These are phyloP conservation scores for Parachaetomium inaequale DNA, from an alignment of 495 filamentous ascomycete species.

Conservation along the genomic window DNA sequence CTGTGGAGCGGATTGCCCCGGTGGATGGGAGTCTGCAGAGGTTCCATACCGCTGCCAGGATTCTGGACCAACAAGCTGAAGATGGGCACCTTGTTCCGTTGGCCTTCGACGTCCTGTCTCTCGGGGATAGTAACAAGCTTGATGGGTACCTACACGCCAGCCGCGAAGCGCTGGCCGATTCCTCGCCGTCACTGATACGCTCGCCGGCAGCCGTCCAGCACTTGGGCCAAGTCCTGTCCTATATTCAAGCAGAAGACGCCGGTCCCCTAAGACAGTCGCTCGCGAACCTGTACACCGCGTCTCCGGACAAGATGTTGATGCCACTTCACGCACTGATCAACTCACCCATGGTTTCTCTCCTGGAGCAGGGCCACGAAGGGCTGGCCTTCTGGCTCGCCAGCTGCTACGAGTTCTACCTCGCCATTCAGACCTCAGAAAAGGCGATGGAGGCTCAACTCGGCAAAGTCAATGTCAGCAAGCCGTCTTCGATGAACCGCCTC, in stretches of 20 bases:
- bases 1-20: constrained; percentile 33
- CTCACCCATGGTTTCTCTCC: constrained; percentile 47
- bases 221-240: constrained; percentile 23
- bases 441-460: constrained; percentile 33
- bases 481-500: constrained; percentile 62
- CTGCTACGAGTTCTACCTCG: constrained; percentile 51
- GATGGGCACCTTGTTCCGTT: constrained; percentile 21
- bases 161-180: constrained; percentile 11
- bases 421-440: constrained; percentile 36
- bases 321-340: constrained; percentile 65
- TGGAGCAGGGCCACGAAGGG: constrained; percentile 31
- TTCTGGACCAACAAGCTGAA: constrained; percentile 16
- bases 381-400: constrained; percentile 43
- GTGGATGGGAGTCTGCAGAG: constrained; percentile 44
- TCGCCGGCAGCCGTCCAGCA: constrained; percentile 20
- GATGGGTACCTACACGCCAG: constrained; percentile 28
- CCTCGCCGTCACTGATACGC: constrained; percentile 18
- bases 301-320: constrained; percentile 41
- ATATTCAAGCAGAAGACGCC: constrained; percentile 29
- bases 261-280: constrained; percentile 27
- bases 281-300: constrained; percentile 21
- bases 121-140: constrained; percentile 34
- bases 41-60: constrained; percentile 29
- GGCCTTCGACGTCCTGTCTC: constrained; percentile 38
- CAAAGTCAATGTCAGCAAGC: constrained; percentile 45